Evolutionary conservation across 1,284 basidiomycete genomes (phyloP).

Genomic region (Cystobasidiaceae sp.): DNA sequence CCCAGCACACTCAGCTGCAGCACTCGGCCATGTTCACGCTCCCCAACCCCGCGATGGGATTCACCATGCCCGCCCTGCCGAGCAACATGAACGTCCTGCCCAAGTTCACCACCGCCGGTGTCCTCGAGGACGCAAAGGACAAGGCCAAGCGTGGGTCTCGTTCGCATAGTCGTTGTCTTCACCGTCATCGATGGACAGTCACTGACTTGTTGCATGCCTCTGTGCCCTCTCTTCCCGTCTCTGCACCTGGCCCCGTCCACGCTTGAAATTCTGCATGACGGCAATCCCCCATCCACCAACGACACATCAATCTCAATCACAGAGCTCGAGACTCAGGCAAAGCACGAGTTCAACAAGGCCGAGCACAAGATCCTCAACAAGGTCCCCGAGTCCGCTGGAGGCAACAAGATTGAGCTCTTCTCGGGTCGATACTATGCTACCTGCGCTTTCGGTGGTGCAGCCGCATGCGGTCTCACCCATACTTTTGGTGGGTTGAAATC

Average conservation of each 20-base stretch:
- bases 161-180: background rate
- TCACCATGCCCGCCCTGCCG: conserved; percentile 30
- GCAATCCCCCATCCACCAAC: background rate
- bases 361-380: conserved; percentile 26
- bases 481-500: conserved; percentile 34
- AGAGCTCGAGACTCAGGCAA: conserved; percentile 32
- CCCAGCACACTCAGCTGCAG: background rate
- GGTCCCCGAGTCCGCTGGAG: conserved; percentile 39
- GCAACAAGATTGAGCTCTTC: conserved; percentile 43
- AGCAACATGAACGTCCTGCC: conserved; percentile 21
- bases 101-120: conserved; percentile 19
- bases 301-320: background rate
- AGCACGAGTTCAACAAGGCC: conserved; percentile 29
- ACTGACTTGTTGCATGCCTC: background rate
- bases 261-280: background rate
- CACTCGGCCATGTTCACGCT: conserved; percentile 33
- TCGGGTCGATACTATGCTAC: conserved; percentile 44
- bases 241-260: background rate
- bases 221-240: background rate
- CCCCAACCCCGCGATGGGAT: conserved; percentile 18
- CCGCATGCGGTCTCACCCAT: conserved; percentile 46
- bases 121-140: conserved; percentile 37
- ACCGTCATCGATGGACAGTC: background rate
- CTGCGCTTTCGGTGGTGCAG: conserved; percentile 43
- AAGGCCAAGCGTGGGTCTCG: conserved; percentile 32